Conservation (phyloP, 139 green algal genomes). For the Chlorella ohadii region DNA sequence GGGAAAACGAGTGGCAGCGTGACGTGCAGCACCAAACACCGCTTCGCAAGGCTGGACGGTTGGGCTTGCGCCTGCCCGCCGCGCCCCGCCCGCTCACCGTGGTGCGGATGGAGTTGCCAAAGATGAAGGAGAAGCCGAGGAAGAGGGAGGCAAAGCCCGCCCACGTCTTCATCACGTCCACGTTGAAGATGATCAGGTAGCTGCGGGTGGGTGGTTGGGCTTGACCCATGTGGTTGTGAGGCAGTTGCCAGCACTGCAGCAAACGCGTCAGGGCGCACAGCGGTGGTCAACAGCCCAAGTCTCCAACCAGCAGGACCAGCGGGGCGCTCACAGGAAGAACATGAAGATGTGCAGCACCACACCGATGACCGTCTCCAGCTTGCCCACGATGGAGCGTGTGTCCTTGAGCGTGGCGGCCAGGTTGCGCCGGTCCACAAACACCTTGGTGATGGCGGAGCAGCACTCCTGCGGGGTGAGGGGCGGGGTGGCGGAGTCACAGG, state of each 20-base stretch:
- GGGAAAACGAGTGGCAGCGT: no score
- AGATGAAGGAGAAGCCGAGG: constrained; percentile 48
- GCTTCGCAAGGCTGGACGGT: no score
- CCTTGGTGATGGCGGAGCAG: constrained; percentile 18
- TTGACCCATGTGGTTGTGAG: no score
- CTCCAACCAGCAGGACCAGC: no score
- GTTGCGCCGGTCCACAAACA: constrained; percentile 70
- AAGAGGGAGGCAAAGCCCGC: constrained; percentile 23
- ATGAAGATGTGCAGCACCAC: constrained; percentile 40
- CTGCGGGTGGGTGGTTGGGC: no score
- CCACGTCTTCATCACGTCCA: constrained; percentile 42
- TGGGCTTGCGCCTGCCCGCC: no score
- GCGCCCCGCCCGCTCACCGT: constrained; percentile 46
- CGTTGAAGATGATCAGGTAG: constrained; percentile 73
- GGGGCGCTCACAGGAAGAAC: constrained; percentile 63
- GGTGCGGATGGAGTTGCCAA: constrained; percentile 53
- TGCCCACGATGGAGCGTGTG: constrained; percentile 71
- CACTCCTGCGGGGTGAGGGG: constrained; percentile 31
- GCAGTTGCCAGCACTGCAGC: no score
- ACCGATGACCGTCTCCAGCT: constrained; percentile 73
- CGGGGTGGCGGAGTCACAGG: neutral
- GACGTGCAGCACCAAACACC: no score
- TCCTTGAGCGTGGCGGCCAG: constrained; percentile 82
- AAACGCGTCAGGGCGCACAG: no score
- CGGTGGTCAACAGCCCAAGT: no score